Evolutionary conservation across 2,329 filamentous ascomycete genomes (phyloP).

Genomic region (Aureobasidium melanogenum): DNA sequence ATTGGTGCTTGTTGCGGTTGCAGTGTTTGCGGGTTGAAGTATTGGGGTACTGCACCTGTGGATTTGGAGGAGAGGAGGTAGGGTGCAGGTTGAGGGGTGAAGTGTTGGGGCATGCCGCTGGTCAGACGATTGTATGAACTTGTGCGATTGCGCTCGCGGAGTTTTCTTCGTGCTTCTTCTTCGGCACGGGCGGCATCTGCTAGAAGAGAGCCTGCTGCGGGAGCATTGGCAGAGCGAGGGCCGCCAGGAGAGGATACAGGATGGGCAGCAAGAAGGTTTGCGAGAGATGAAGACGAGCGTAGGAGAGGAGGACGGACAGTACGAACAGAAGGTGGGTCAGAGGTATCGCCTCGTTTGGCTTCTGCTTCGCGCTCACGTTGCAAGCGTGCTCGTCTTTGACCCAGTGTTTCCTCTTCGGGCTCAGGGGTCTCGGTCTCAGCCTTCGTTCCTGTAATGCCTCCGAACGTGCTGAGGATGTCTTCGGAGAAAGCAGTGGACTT

Average conservation of each 20-base stretch:
- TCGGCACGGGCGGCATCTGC: not conserved
- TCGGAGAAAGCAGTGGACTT: slow-evolving; percentile 48
- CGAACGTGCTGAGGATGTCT: slow-evolving; percentile 47
- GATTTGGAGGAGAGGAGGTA: not conserved
- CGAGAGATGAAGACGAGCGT: slow-evolving; percentile 45
- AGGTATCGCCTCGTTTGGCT: slow-evolving; percentile 11
- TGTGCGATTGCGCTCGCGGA: slow-evolving; percentile 1
- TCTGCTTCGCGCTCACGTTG: slow-evolving; percentile 55
- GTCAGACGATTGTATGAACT: not conserved
- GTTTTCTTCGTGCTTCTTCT: slow-evolving; percentile 2
- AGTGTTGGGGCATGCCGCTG: not conserved
- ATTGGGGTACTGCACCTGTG: not conserved
- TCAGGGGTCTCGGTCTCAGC: slow-evolving; percentile 17
- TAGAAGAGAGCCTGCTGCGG: slow-evolving; percentile 15
- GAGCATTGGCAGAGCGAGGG: slow-evolving; percentile 25
- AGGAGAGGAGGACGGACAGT: slow-evolving; percentile 35
- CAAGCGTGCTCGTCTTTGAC: slow-evolving; percentile 64
- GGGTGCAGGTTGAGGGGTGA: not conserved
- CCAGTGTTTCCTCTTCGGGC: slow-evolving; percentile 67
- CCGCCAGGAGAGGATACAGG: slow-evolving; percentile 26
- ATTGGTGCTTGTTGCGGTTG: not conserved
- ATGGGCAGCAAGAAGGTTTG: slow-evolving; percentile 51
- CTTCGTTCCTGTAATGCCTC: slow-evolving; percentile 47
- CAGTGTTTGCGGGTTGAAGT: not conserved
- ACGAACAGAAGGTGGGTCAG: not conserved